Evolutionary conservation across 2,329 filamentous ascomycete species (phyloP), one percentile per base, ranked within the genome.

Genomic region (Nemania sp.): DNA sequence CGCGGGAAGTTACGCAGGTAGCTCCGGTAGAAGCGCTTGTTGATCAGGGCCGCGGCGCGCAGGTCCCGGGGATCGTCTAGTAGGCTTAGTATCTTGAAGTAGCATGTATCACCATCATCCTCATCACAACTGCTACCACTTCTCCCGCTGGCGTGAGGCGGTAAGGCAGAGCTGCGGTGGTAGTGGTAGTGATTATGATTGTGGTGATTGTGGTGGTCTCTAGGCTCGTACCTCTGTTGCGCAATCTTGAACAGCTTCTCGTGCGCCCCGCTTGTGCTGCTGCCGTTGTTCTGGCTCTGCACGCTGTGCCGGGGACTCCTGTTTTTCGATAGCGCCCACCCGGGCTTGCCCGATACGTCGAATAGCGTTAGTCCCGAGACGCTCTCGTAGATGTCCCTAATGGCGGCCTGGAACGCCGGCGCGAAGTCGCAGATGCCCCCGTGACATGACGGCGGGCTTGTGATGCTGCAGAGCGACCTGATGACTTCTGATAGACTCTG

Each of bases 351-450:
- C 18, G 81, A 84, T 0, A 87, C 80, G 32, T 87, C 85, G 53
- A 80, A 77, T 0, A 87, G 77, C 1, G 84, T 86, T 4, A 87
- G 68, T 0, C 85, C 86, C 6, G 77, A 74, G 2, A 87, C 79
- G 62, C 84, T 86, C 61, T 85, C 85, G 64, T 82, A 85, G 1
- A 87, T 82, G 65, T 87, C 85, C 27, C 79, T 82, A 10, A 87
- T 77, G 6, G 83, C 81, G 4, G 79, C 77, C 8, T 84, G 80
- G 59, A 88, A 86, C 0, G 81, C 76, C 1, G 83, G 80, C 5
- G 81, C 80, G 7, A 84, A 84, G 64, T 88, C 86, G 72, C 86
- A 88, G 43, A 55, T 41, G 0, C 85, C 80, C 3, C 79, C 80
- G 29, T 80, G 78, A 51, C 79, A 76, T 0, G 82, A 80, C 0